Conservation (phyloP, 805 yeast species). For the Saturnispora gosingensis region DNA sequence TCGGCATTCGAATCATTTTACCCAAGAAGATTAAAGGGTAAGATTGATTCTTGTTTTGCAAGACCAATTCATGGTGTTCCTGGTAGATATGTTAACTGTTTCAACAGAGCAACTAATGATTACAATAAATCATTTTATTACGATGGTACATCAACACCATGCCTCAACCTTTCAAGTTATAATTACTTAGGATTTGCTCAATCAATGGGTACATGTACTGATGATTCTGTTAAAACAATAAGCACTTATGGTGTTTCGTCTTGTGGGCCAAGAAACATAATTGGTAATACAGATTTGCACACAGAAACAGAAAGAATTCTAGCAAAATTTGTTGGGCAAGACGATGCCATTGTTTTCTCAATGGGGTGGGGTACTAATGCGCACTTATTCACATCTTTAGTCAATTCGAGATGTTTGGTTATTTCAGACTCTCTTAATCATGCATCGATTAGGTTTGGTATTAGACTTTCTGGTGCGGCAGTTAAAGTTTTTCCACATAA, state of each 20-base stretch:
- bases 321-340: slow-evolving; percentile 86
- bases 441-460: slow-evolving; percentile 92
- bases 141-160: slow-evolving; percentile 66
- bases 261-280: slow-evolving; percentile 64
- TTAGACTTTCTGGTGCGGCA: slow-evolving; percentile 84
- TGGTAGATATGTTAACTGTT: slow-evolving; percentile 79
- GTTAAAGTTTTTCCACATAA: slow-evolving; percentile 90
- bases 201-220: slow-evolving; percentile 85
- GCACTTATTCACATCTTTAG: slow-evolving; percentile 69
- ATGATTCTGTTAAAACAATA: slow-evolving; percentile 54
- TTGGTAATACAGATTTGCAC: slow-evolving; percentile 75
- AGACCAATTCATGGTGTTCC: slow-evolving; percentile 98
- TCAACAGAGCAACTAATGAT: slow-evolving; percentile 65
- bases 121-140: slow-evolving; percentile 57
- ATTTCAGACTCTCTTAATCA: slow-evolving; percentile 93
- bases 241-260: slow-evolving; percentile 67
- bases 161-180: slow-evolving; percentile 82
- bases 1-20: slow-evolving; percentile 91
- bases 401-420: slow-evolving; percentile 81
- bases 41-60: slow-evolving; percentile 91
- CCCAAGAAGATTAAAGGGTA: slow-evolving; percentile 80
- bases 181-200: slow-evolving; percentile 97
- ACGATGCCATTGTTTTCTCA: slow-evolving; percentile 74
- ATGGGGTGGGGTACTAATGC: slow-evolving; percentile 98
- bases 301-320: slow-evolving; percentile 61